Base-by-base conservation (phyloP, 305 asterid species). In the Solanum hybrid region DNA sequence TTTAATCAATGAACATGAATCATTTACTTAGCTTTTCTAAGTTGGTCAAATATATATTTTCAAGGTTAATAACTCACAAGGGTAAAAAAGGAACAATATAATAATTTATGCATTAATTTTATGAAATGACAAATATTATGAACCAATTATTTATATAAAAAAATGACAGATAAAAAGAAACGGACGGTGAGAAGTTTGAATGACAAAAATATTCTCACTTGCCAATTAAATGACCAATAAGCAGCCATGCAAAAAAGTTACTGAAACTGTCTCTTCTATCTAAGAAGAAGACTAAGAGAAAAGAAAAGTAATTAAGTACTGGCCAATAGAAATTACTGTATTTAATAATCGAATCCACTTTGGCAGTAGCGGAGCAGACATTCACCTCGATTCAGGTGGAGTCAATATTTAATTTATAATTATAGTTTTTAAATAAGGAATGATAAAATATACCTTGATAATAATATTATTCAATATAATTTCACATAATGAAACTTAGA, bases 111-210 rank as follows among this genome's bases (percentile, higher is more conserved):
- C 0, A 14, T 46, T 46, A 46, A 46, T 46, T 46, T 46, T 14
- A 46, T 46, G 1, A 46, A 46, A 5, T 46, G 0, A 46, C 1
- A 46, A 46, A 0, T 46, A 46, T 46, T 46, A 13, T 0, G 3
- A 0, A 14, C 0, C 0, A 5, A 46, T 0, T 46, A 46, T 46
- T 46, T 46, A 46, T 46, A 5, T 2, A 2, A 0, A 18, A 18
- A 1, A 0, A 33, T 16, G 0, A 18, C 10, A 57, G 0, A 57
- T 18, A 57, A 57, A 18, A 57, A 57, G 1, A 0, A 18, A 18
- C 7, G 3, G 7, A 42, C 31, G 31, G 31, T 29, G 0, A 1
- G 57, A 13, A 57, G 67, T 57, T 57, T 1, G 67, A 57, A 57
- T 57, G 67, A 57, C n/a, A 57, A 18, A 18, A 57, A 0, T 57